Base-by-base conservation (phyloP, 306 rosid species). In the Luffa acutangula region DNA sequence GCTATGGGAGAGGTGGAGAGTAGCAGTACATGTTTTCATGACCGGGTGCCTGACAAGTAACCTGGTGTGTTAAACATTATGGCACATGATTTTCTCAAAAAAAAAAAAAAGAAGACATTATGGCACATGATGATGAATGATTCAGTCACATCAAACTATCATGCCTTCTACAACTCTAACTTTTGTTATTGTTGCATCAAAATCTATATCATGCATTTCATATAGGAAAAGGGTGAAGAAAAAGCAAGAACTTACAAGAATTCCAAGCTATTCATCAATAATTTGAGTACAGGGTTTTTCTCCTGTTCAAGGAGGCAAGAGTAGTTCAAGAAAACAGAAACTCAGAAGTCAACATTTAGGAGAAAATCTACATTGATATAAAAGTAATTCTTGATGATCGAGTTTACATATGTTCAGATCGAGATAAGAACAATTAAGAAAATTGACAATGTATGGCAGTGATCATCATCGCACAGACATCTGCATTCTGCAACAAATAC, bases 221-320 rank as follows among this genome's bases (percentile, higher is more conserved):
- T 6, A 11, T 6, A 25, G 14, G 25, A 48, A 21, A 52, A 17
- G 46, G 4, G 0, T 13, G 63, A 34, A 8, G 6, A 6, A 15
- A 49, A 31, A 17, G 52, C 33, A 51, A 18, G 18, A 37, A 33
- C 15, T 17, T 33, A 8, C 39, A 48, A 4, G 5, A 36, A 52
- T 17, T 75, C 14, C 14, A 52, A 34, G 78, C 43, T 75, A 53
- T 75, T 51, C 63, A 75, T 75, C 78, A 75, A 73, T 52, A 63
- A 52, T 34, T 49, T 17, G 33, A 75, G 42, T 75, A 34, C 34
- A 8, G 63, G 62, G 48, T 33, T 43, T 33, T 43, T 52, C 34
- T 15, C 63, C 78, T 51, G 42, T 48, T 75, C 62, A 41, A 67
- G 72, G 6, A 73, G 63, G 63, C 8, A 75, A 51, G 78, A 37